Percentiles rank a stretch among this genome's conserved stretches.
These are phyloP conservation scores for Penicillium dipodomyicola DNA, from an alignment of 495 filamentous ascomycete genomes.

Conservation along the genomic window DNA sequence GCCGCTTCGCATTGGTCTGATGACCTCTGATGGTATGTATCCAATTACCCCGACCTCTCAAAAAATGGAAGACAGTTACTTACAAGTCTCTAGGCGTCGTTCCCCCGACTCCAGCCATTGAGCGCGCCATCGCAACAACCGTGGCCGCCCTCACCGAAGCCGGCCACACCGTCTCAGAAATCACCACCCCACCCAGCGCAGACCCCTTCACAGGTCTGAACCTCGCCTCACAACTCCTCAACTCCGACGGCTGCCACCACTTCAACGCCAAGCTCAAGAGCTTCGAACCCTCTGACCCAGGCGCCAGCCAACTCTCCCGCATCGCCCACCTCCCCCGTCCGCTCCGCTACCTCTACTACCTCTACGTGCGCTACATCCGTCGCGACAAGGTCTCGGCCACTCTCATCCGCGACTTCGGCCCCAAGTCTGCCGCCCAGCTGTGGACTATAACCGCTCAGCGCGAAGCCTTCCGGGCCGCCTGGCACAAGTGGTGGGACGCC, in stretches of 20 bases:
- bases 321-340: constrained; percentile 72
- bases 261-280: constrained; percentile 72
- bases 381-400: constrained; percentile 75
- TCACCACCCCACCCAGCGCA: constrained; percentile 59
- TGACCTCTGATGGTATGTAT: constrained; percentile 68
- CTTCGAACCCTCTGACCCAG: constrained; percentile 79
- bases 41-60: not conserved
- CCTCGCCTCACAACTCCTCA: constrained; percentile 82
- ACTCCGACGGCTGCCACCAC: constrained; percentile 81
- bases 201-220: constrained; percentile 69
- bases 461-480: constrained; percentile 72
- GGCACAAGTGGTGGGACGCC: constrained; percentile 81
- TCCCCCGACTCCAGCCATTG: constrained; percentile 81
- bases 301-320: constrained; percentile 68
- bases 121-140: constrained; percentile 68
- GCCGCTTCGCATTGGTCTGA: constrained; percentile 69
- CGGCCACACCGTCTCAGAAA: constrained; percentile 76
- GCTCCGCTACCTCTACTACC: constrained; percentile 81
- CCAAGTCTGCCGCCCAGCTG: constrained; percentile 68
- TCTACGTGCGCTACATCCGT: constrained; percentile 80
- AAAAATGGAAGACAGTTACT: not conserved
- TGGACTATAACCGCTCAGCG: constrained; percentile 78
- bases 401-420: constrained; percentile 66
- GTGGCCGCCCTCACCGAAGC: constrained; percentile 63
- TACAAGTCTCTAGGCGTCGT: constrained; percentile 57